Evolutionary conservation across 2,329 filamentous ascomycete genomes (phyloP).

Genomic region (Cladophialophora bantiana): DNA sequence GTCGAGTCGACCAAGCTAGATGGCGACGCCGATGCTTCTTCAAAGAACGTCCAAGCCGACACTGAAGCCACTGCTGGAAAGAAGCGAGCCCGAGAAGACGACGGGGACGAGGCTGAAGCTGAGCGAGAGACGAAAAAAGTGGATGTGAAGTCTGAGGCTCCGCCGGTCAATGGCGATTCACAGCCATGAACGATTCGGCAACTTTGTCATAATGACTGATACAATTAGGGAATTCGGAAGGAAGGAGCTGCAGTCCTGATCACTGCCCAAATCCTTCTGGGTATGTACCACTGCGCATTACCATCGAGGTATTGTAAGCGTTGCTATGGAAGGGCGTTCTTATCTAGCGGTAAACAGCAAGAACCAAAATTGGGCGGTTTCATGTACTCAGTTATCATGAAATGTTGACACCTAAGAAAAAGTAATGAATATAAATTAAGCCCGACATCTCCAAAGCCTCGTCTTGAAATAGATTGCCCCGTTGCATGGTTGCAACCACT

Average conservation of each 20-base stretch:
- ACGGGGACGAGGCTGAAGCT: slow-evolving; percentile 42
- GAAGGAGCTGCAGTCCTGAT: slow-evolving; percentile 1
- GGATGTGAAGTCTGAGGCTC: slow-evolving; percentile 49
- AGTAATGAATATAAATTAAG: slow-evolving; percentile 9
- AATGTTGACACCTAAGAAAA: slow-evolving; percentile 7
- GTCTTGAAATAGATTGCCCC: too few relatives aligned
- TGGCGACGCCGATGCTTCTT: slow-evolving; percentile 14
- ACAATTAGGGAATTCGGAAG: background rate
- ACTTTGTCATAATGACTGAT: background rate
- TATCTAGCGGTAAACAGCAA: background rate
- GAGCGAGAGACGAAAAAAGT: slow-evolving; percentile 57
- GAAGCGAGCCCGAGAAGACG: slow-evolving; percentile 57
- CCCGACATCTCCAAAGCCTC: background rate
- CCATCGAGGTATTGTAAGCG: slow-evolving; percentile 9
- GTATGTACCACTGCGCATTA: slow-evolving; percentile 8
- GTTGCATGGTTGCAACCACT: too few relatives aligned
- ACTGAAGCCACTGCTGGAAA: slow-evolving; percentile 43
- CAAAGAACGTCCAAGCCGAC: slow-evolving; percentile 14
- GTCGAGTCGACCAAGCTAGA: slow-evolving; percentile 22
- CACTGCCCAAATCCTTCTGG: slow-evolving; percentile 11
- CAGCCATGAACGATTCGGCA: background rate
- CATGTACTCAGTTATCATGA: background rate
- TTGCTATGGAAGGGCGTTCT: slow-evolving; percentile 3
- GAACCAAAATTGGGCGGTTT: background rate
- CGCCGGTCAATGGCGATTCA: slow-evolving; percentile 10